Evolutionary conservation across 1,284 basidiomycete genomes (phyloP), one percentile per base, ranked within the genome.

Genomic region (Sphaerobolus stellatus): DNA sequence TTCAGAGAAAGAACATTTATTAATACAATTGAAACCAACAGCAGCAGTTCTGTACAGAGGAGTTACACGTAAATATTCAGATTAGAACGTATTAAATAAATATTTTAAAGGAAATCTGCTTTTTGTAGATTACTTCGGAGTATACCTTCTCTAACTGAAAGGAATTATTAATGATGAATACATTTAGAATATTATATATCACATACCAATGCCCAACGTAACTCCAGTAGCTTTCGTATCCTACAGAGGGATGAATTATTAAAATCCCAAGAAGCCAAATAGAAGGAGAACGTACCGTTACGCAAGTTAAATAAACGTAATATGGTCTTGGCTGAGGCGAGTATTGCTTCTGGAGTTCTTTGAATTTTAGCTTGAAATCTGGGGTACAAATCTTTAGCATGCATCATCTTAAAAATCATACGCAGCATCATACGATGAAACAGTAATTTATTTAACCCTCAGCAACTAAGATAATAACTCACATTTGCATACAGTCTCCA

Each of bases 301-400:
- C 86, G 52, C 87, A 86, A 31, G 88, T 90, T 44, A 86, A 75
- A 72, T 90, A 84, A 47, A 83, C 77, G 60, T 82, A 85, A 66
- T 88, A 88, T 1, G 81, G 78, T 6, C 81, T 69, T 3, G 71
- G 70, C 43, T 74, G 70, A 5, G 77, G 75, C 2, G 80, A 79
- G 56, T 74, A 68, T 34, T 79, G 72, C 48, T 74, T 76, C 34
- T 76, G 70, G 6, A 79, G 77, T 52, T 84, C 82, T 56, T 75
- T 78, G 66, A 86, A 86, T 65, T 84, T 83, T 27, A 78, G 75
- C 52, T 83, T 80, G 63, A 87, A 79, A 62, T 87, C 83, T 87
- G 60, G 22, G 58, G 29, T 20, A 56, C 29, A n/a, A 4, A 14
- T n/a, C 14, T 22, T 16, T 11, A 14, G 31, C n/a, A 54, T 6